A percentile compares a stretch with the other conserved stretches of the same genome.
Conservation (phyloP, 2,329 filamentous ascomycete genomes). For the Ambrosiella beaveri region DNA sequence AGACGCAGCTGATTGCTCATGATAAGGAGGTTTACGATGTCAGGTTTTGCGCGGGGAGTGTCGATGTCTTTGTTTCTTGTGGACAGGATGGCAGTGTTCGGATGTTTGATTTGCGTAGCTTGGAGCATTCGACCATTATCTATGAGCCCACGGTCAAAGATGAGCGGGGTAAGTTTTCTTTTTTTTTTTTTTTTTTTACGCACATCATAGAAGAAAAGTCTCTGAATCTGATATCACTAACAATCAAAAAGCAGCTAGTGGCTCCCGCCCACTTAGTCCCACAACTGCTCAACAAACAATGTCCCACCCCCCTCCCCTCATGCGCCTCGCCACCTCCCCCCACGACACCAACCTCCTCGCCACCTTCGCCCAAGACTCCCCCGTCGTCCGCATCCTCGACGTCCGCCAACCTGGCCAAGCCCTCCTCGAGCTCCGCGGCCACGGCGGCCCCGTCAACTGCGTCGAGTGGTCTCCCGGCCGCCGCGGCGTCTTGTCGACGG, state of each 20-base stretch:
- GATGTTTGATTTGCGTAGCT: conserved; percentile 93
- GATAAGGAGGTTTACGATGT: conserved; percentile 99
- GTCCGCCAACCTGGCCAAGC: conserved; percentile 93
- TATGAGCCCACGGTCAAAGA: conserved; percentile 91
- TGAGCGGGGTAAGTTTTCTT: conserved; percentile 38
- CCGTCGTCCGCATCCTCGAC: conserved; percentile 82
- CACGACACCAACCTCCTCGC: conserved; percentile 90
- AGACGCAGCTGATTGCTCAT: conserved; percentile 94
- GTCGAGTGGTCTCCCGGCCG: conserved; percentile 89
- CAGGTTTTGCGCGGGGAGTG: conserved; percentile 90
- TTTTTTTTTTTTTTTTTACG: conserved; percentile 14
- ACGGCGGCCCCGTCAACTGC: conserved; percentile 71
- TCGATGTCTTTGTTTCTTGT: conserved; percentile 97
- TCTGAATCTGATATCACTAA: conserved; percentile 1
- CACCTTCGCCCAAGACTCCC: conserved; percentile 92
- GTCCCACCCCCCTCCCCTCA: conserved; percentile 56
- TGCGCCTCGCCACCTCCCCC: conserved; percentile 75
- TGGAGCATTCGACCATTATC: conserved; percentile 97
- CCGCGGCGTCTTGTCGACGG: conserved; percentile 76
- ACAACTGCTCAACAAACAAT: conserved; percentile 63
- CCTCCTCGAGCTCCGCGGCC: conserved; percentile 78
- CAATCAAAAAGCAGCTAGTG: conserved; percentile 30
- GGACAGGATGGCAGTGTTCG: conserved; percentile 93
- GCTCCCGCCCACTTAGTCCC: conserved; percentile 47
- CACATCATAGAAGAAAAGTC: too few species aligned